Evolutionary conservation across 768 basidiomycete genomes (phyloP).

Genomic region (Suillus americanus): DNA sequence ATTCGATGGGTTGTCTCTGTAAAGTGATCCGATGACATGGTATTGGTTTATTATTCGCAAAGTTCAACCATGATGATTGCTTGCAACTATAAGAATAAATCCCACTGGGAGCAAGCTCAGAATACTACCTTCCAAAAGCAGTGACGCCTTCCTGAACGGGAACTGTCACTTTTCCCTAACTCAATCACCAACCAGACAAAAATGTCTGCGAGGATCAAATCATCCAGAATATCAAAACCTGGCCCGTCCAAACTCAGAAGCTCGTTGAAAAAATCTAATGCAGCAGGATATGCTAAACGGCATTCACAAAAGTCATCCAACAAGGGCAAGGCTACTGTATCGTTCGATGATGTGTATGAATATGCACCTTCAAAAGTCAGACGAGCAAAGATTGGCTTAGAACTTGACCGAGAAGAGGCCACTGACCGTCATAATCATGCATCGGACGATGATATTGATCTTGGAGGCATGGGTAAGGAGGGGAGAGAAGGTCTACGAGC

Average conservation of each 20-base stretch:
- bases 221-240: constrained; percentile 16
- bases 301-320: constrained; percentile 41
- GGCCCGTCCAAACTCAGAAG: constrained; percentile 1
- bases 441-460: constrained; percentile 41
- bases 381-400: constrained; percentile 51
- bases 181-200: constrained; percentile 3
- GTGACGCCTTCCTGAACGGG: constrained; percentile 6
- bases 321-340: constrained; percentile 22
- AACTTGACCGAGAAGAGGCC: constrained; percentile 57
- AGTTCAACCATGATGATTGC: neutral
- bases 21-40: neutral
- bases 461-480: constrained; percentile 26
- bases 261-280: constrained; percentile 37
- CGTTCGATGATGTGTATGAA: constrained; percentile 62
- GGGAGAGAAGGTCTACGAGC: constrained; percentile 38
- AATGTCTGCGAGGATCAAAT: constrained; percentile 18
- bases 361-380: constrained; percentile 49
- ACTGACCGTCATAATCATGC: constrained; percentile 27
- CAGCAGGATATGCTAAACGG: constrained; percentile 51
- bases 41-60: neutral
- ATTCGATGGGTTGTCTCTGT: neutral
- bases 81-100: neutral
- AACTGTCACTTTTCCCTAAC: constrained; percentile 9
- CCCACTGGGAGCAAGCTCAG: neutral
- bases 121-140: constrained; percentile 24